A percentile compares a stretch with the other conserved stretches of the same genome.
Evolutionary conservation across 345 rosid species (phyloP).

Genomic region (Noccaea bulbosa): DNA sequence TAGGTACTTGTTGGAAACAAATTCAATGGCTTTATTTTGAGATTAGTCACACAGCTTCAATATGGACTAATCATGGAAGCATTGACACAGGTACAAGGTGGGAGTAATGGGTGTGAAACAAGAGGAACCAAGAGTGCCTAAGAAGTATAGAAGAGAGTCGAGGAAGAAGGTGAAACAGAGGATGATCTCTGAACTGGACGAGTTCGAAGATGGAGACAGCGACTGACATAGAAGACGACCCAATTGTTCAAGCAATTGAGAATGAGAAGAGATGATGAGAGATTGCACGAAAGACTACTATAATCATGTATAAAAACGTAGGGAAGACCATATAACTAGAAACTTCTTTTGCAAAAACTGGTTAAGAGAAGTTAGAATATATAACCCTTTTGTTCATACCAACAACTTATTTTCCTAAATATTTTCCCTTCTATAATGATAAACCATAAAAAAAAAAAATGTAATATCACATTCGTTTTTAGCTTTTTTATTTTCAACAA

Average conservation of each 20-base stretch:
- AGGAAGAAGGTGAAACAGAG: constrained; percentile 81
- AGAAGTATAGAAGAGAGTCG: constrained; percentile 83
- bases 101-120: constrained; percentile 81
- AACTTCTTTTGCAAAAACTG: neutral
- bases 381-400: no score
- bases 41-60: neutral
- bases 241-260: constrained; percentile 55
- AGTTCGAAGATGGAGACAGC: constrained; percentile 56
- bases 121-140: constrained; percentile 80
- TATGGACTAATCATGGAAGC: neutral
- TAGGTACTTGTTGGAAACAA: constrained; percentile 52
- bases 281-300: neutral
- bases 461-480: no score
- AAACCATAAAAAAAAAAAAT: no score
- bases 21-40: neutral
- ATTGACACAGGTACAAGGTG: constrained; percentile 62
- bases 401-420: no score
- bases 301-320: constrained; percentile 2
- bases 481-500: no score
- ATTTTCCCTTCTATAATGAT: no score
- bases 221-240: constrained; percentile 67
- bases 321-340: neutral
- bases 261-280: constrained; percentile 46
- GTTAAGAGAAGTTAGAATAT: no score
- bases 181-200: constrained; percentile 57